phyloP scores from a whole-genome alignment of 1,284 basidiomycete species.

The Tremellales sp. region DNA sequence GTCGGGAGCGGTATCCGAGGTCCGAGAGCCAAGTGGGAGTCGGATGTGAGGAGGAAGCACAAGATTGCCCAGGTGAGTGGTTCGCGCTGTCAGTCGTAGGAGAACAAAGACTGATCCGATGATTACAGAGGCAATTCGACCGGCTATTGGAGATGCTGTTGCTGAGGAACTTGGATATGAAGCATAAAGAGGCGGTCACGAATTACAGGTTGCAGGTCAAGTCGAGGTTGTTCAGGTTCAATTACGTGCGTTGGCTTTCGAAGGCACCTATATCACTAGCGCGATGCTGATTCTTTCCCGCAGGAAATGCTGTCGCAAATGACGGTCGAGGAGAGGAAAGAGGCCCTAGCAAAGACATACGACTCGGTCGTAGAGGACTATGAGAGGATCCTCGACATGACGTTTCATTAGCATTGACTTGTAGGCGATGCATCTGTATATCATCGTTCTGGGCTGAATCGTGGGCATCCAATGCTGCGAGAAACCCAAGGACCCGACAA shows the following conservation, averaged over 20 bases:
- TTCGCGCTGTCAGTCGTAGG: conserved; percentile 11
- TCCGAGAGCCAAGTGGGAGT: conserved; percentile 59
- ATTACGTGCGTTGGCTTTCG: conserved; percentile 65
- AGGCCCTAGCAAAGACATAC: conserved; percentile 91
- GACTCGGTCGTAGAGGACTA: conserved; percentile 84
- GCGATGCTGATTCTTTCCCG: conserved; percentile 12
- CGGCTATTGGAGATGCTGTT: conserved; percentile 89
- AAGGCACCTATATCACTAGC: no score
- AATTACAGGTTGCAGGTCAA: conserved; percentile 79
- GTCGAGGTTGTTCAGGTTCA: conserved; percentile 88
- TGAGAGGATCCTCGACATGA: conserved; percentile 64
- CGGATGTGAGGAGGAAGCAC: conserved; percentile 70
- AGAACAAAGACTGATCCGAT: background rate
- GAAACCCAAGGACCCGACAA: no score
- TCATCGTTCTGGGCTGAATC: no score
- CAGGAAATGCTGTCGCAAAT: conserved; percentile 83
- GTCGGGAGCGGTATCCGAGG: conserved; percentile 31
- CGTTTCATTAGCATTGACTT: conserved; percentile 41
- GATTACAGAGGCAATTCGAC: conserved; percentile 77
- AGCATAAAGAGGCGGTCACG: conserved; percentile 57
- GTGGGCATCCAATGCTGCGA: no score
- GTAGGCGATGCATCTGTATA: no score
- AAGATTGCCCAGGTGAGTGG: conserved; percentile 79
- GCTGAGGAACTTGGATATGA: conserved; percentile 65
- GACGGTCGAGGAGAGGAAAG: conserved; percentile 75